Base-by-base conservation (phyloP, 2,329 filamentous ascomycete species). In the Diaporthe vaccinii region DNA sequence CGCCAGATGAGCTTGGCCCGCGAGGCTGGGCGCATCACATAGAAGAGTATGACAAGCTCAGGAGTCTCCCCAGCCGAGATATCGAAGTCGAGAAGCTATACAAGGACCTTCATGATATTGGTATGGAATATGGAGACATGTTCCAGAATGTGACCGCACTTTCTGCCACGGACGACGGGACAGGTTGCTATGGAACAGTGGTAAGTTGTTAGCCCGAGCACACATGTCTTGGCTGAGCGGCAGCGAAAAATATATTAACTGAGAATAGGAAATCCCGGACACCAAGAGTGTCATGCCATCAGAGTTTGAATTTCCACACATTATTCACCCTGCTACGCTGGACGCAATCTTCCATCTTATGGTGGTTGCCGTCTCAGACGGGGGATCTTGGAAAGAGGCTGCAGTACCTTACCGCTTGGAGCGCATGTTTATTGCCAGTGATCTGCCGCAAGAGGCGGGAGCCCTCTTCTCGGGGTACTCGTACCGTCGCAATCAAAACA, bases 301-400 rank as follows among this genome's bases (percentile, higher is more conserved):
- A 17, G 55, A 36, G 3, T 65, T 65, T 7, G 70, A 73, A n/a
- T 65, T 44, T 20, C 44, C 55, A 8, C 71, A 73, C 22, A 2
- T 73, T 4, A 55, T 73, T 2, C 71, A 73, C 44, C 71, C 71
- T 3, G 49, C 71, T 22, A 73, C 71, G 20, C 28, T 73, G 6
- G 71, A 73, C 41, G 20, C 59, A 4, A 44, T 73, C 12, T 73
- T 73, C 58, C 71, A 65, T 25, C 49, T 67, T 2, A 17, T 49
- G 8, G n/a, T 73, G 5, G 57, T 8, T 3, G 36, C 61, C 3
- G 17, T 69, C 17, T 14, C 36, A 3, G 36, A 53, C 9, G 58
- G 71, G 1, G 6, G 10, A 14, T 7, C 39, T 25, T 14, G 53
- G 28, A 22, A 22, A 31, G 36, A 65, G 20, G 58, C 71, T 1